A percentile compares a stretch with the other conserved stretches of the same genome.
These are phyloP conservation scores for Didymella arachidicola DNA, from an alignment of 2,329 filamentous ascomycete genomes.

Conservation along the genomic window DNA sequence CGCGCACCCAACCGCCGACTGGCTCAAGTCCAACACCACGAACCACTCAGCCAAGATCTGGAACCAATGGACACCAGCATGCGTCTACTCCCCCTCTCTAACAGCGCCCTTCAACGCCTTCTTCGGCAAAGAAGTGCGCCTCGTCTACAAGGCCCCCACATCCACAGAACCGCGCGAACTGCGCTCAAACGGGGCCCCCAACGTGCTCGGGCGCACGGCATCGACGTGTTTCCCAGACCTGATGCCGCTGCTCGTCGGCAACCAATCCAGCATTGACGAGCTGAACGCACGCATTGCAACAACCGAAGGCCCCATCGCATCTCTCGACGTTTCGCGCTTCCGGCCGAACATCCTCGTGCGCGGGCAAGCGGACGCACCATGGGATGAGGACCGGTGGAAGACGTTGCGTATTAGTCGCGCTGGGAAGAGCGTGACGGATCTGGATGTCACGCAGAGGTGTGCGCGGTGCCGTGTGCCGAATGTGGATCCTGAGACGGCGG, in stretches of 20 bases:
- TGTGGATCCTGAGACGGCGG: slow-evolving; percentile 68
- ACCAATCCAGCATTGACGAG: slow-evolving; percentile 64
- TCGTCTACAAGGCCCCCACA: slow-evolving; percentile 68
- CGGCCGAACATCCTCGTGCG: slow-evolving; percentile 69
- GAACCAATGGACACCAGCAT: slow-evolving; percentile 65
- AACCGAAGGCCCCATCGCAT: slow-evolving; percentile 52
- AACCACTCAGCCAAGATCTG: slow-evolving; percentile 64
- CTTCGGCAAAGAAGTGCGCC: slow-evolving; percentile 62
- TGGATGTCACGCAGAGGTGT: slow-evolving; percentile 68
- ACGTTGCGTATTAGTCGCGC: slow-evolving; percentile 56
- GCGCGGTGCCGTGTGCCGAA: slow-evolving; percentile 70
- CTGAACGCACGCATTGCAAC: slow-evolving; percentile 63
- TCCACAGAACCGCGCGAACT: slow-evolving; percentile 59
- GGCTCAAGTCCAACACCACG: slow-evolving; percentile 63
- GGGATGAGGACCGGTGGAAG: slow-evolving; percentile 72
- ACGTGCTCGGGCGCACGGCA: slow-evolving; percentile 62
- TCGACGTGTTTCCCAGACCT: slow-evolving; percentile 67
- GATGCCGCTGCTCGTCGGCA: slow-evolving; percentile 64
- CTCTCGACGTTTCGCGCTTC: slow-evolving; percentile 64
- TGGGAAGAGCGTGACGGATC: slow-evolving; percentile 31
- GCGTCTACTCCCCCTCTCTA: slow-evolving; percentile 60
- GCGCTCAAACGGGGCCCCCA: slow-evolving; percentile 63
- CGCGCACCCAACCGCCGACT: slow-evolving; percentile 61
- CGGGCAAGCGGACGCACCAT: slow-evolving; percentile 58
- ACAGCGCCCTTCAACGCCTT: slow-evolving; percentile 64